A percentile compares a stretch with the other conserved stretches of the same genome.
Evolutionary conservation across 306 rosid genomes (phyloP).

Genomic region (Leucaena leucocephala): DNA sequence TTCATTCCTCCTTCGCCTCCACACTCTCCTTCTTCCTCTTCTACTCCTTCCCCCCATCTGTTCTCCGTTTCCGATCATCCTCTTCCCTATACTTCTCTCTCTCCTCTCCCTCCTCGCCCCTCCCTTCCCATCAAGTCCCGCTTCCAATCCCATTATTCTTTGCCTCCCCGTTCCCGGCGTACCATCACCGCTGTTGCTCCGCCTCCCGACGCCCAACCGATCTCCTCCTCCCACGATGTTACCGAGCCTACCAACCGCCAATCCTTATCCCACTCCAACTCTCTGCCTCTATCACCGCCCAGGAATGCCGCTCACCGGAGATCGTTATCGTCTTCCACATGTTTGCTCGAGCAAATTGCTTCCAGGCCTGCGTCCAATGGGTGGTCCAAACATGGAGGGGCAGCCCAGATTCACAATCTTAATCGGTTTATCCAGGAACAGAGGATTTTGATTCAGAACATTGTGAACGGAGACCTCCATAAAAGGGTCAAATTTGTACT

Average conservation of each 20-base stretch:
- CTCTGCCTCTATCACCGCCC: conserved; percentile 69
- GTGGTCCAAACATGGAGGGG: conserved; percentile 36
- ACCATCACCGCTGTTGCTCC: conserved; percentile 35
- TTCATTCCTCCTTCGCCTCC: conserved; percentile 19
- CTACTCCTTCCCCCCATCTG: conserved; percentile 33
- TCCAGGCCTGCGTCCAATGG: conserved; percentile 28
- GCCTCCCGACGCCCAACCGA: conserved; percentile 35
- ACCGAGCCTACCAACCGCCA: conserved; percentile 32
- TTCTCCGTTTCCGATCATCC: conserved; percentile 62
- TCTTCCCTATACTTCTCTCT: conserved; percentile 31
- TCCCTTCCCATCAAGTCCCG: conserved; percentile 56
- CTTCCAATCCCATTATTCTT: conserved; percentile 51
- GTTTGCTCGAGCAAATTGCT: conserved; percentile 51
- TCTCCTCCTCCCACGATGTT: conserved; percentile 50
- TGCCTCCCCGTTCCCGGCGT: conserved; percentile 39
- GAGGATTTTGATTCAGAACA: conserved; percentile 45
- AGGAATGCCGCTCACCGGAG: conserved; percentile 62
- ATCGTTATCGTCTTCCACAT: conserved; percentile 64
- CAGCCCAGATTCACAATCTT: conserved; percentile 36
- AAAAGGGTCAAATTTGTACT: conserved; percentile 58
- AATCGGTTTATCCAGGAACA: conserved; percentile 68
- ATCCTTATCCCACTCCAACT: conserved; percentile 39
- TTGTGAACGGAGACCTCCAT: conserved; percentile 43
- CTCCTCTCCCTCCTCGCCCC: conserved; percentile 52
- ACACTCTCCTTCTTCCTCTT: not conserved